Evolutionary conservation across 2,329 filamentous ascomycete genomes (phyloP).

Genomic region (Trichoderma cornu-damae): DNA sequence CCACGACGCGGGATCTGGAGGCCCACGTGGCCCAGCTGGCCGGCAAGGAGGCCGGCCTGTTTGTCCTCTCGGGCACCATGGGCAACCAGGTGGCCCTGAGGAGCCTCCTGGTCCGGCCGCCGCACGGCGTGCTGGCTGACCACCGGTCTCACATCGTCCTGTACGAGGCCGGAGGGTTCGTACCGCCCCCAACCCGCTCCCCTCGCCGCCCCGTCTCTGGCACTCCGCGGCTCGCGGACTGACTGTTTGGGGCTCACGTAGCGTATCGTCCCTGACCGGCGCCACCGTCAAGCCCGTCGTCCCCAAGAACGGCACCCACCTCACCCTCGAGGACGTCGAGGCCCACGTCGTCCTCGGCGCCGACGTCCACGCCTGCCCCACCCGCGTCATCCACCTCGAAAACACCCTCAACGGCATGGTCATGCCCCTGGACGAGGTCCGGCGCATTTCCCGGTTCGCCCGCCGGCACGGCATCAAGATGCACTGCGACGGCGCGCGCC

Average conservation of each 20-base stretch:
- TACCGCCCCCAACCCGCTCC: conserved; percentile 1
- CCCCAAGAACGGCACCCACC: conserved; percentile 64
- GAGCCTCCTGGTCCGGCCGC: conserved; percentile 71
- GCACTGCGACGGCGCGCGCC: conserved; percentile 72
- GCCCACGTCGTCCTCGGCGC: conserved; percentile 59
- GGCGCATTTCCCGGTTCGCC: conserved; percentile 66
- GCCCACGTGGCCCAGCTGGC: conserved; percentile 66
- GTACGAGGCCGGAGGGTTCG: conserved; percentile 58
- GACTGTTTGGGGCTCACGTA: too few relatives aligned
- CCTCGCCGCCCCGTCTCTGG: conserved; percentile 61
- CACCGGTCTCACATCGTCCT: conserved; percentile 70
- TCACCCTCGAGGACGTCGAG: conserved; percentile 72
- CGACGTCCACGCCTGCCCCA: conserved; percentile 74
- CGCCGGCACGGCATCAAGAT: conserved; percentile 58
- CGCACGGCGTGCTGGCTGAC: conserved; percentile 76
- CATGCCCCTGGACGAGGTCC: conserved; percentile 68
- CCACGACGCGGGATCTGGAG: conserved; percentile 72
- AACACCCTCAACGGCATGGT: conserved; percentile 79
- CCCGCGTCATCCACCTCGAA: conserved; percentile 74
- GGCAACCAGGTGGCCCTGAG: conserved; percentile 84
- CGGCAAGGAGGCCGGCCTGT: conserved; percentile 69
- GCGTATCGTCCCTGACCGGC: conserved; percentile 65
- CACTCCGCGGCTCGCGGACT: too few relatives aligned
- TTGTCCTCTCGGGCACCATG: conserved; percentile 90
- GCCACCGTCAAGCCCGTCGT: conserved; percentile 63